Conservation (phyloP, 768 basidiomycete species). For the Lactarius sanguifluus region DNA sequence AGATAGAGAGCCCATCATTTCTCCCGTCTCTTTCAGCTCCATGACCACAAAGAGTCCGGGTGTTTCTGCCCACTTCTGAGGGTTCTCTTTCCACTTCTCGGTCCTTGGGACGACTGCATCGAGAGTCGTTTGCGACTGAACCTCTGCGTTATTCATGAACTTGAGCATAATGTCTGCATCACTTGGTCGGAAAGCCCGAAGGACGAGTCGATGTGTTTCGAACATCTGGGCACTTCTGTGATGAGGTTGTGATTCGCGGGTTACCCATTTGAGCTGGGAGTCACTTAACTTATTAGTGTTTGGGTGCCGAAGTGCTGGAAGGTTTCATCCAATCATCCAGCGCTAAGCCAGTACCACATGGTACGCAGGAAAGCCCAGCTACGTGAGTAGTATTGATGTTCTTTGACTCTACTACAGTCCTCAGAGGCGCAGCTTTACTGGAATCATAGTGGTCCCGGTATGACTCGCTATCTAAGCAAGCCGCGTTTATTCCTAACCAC, state of each 20-base stretch:
- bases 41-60: constrained; percentile 1
- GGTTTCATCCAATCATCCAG: background rate
- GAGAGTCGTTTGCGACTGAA: background rate
- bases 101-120: constrained; percentile 8
- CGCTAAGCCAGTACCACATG: background rate
- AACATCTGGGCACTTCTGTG: background rate
- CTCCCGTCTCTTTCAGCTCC: constrained; percentile 3
- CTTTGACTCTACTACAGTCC: background rate
- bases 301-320: background rate
- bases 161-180: constrained; percentile 2
- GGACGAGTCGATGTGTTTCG: constrained; percentile 6
- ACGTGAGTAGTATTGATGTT: background rate
- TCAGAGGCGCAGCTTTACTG: background rate
- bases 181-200: constrained; percentile 7
- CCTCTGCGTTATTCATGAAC: background rate
- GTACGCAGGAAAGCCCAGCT: background rate
- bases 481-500: background rate
- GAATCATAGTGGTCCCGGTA: background rate
- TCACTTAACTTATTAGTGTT: background rate
- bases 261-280: background rate
- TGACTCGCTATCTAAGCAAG: background rate
- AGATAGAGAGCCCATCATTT: constrained; percentile 2
- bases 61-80: background rate
- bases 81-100: constrained; percentile 6
- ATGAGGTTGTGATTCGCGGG: background rate